Percentiles rank a stretch among this genome's conserved stretches.
phyloP scores from a whole-genome alignment of 345 rosid species.

The Heritiera littoralis region DNA sequence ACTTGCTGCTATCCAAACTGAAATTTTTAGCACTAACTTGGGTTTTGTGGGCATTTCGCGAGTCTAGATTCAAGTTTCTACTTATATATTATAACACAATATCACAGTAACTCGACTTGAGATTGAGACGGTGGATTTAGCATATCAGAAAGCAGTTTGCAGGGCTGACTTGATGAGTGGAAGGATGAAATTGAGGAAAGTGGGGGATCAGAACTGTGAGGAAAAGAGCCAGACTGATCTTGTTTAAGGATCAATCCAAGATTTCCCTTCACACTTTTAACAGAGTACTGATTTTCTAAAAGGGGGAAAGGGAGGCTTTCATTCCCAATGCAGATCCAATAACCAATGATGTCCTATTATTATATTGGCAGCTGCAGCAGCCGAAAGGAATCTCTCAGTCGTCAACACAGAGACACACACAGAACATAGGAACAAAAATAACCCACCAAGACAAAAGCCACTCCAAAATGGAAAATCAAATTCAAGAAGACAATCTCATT shows the following conservation, averaged over 20 bases:
- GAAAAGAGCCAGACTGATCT: constrained; percentile 12
- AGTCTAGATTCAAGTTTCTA: too few species aligned
- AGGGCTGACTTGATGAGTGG: constrained; percentile 10
- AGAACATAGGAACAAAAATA: constrained; percentile 34
- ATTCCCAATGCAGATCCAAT: constrained; percentile 54
- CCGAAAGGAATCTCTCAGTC: constrained; percentile 56
- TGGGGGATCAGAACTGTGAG: background rate
- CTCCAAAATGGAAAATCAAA: constrained; percentile 33
- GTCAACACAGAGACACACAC: constrained; percentile 30
- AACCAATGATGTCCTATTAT: constrained; percentile 29
- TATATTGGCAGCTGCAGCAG: constrained; percentile 32
- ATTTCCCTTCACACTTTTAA: background rate
- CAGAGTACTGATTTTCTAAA: background rate
- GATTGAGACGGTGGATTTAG: background rate
- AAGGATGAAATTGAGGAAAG: background rate
- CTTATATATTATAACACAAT: too few species aligned
- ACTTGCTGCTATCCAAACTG: too few species aligned
- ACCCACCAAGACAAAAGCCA: constrained; percentile 21
- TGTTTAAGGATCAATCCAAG: constrained; percentile 10
- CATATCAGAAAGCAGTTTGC: background rate
- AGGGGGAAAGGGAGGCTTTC: constrained; percentile 24
- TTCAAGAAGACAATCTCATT: constrained; percentile 29
- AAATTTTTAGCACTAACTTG: background rate
- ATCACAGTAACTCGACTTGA: too few species aligned
- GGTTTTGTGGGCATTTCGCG: too few species aligned